A percentile compares a stretch with the other conserved stretches of the same genome.
These are phyloP conservation scores for Schizochytrium sp. DNA, from an alignment of 108 stramenopile species.

Conservation along the genomic window DNA sequence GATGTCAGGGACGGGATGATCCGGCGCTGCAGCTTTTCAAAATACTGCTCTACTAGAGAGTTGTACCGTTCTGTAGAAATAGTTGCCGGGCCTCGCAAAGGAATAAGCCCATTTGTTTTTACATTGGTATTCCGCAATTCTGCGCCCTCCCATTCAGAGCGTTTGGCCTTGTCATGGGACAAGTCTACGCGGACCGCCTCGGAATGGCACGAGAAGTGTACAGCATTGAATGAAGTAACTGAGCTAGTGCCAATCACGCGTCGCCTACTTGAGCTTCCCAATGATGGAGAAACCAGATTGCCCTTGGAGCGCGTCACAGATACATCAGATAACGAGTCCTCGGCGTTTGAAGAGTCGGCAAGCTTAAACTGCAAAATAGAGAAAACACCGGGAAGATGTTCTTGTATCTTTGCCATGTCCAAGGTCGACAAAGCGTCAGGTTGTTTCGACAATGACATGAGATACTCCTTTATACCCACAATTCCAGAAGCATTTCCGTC, in stretches of 20 bases:
- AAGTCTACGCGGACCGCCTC: slow-evolving; percentile 70
- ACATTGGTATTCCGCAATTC: slow-evolving; percentile 72
- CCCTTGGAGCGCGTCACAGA: not conserved
- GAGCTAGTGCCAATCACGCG: slow-evolving; percentile 53
- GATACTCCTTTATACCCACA: not conserved
- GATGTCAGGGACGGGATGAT: not conserved
- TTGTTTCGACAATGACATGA: no score
- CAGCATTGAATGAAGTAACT: slow-evolving; percentile 65
- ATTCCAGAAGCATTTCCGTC: not conserved
- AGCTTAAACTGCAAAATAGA: no score
- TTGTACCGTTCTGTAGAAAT: slow-evolving; percentile 60
- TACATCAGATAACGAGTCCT: no score
- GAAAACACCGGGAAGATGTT: no score
- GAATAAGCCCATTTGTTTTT: slow-evolving; percentile 67
- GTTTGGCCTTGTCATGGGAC: slow-evolving; percentile 60
- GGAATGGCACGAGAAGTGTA: slow-evolving; percentile 68
- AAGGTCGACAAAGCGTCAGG: no score
- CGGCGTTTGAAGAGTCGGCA: no score
- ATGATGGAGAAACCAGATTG: not conserved
- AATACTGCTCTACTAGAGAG: slow-evolving; percentile 69
- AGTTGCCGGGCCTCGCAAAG: slow-evolving; percentile 66
- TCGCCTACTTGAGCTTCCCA: not conserved
- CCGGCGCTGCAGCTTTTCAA: slow-evolving; percentile 68
- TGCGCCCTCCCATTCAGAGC: slow-evolving; percentile 72
- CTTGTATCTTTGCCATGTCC: no score